A percentile compares a stretch with the other conserved stretches of the same genome.
These are phyloP conservation scores for Helicostylum pulchrum DNA, from an alignment of 192 early-diverging fungal species.

Conservation along the genomic window DNA sequence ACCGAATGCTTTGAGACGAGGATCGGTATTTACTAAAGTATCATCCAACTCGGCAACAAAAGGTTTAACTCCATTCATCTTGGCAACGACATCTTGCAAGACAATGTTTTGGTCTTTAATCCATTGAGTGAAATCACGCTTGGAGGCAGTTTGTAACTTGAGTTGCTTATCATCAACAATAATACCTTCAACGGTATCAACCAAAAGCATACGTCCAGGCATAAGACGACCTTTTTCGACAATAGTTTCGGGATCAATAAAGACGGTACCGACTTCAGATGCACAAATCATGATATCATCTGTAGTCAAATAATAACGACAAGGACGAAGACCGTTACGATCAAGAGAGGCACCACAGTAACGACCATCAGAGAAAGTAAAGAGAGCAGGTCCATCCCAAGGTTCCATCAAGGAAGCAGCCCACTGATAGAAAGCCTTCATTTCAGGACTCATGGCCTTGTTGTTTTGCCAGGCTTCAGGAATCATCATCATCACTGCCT, in stretches of 20 bases:
- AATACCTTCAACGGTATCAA: conserved; percentile 87
- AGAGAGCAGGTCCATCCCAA: conserved; percentile 97
- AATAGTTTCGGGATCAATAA: conserved; percentile 75
- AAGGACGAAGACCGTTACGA: conserved; percentile 96
- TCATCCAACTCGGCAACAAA: conserved; percentile 54
- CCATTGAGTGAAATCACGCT: conserved; percentile 82
- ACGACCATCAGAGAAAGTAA: conserved; percentile 97
- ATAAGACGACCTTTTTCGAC: conserved; percentile 90
- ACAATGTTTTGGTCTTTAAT: conserved; percentile 78
- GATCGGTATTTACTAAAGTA: conserved; percentile 61
- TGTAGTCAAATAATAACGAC: conserved; percentile 91
- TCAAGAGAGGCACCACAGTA: conserved; percentile 96
- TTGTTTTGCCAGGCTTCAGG: conserved; percentile 98
- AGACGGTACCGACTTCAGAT: conserved; percentile 94
- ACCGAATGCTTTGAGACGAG: conserved; percentile 83
- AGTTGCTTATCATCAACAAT: conserved; percentile 91
- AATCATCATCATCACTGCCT: conserved; percentile 99
- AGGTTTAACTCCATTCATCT: conserved; percentile 24
- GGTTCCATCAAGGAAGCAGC: conserved; percentile 97
- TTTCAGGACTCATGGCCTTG: conserved; percentile 76
- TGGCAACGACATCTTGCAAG: conserved; percentile 58
- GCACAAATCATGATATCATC: conserved; percentile 98
- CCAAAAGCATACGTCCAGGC: conserved; percentile 96
- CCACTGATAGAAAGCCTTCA: conserved; percentile 97
- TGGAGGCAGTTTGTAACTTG: conserved; percentile 71